Conservation (phyloP, 2,329 filamentous ascomycete species). For the Colletotrichum chlorophyti region DNA sequence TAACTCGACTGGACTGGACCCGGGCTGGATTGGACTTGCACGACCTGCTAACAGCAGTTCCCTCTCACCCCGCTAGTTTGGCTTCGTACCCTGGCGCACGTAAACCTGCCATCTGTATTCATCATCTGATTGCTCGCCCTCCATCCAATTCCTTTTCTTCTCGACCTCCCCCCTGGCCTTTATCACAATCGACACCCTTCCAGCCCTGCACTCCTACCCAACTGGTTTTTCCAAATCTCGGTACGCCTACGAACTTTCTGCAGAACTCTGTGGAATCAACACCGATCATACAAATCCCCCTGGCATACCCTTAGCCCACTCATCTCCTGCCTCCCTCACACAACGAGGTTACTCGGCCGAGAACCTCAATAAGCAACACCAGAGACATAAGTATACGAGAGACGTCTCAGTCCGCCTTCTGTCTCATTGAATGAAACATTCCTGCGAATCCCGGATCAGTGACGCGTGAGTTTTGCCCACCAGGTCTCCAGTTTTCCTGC, state of each 20-base stretch:
- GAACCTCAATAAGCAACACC: constrained; percentile 9
- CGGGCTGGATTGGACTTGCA: too few species aligned
- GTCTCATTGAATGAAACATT: constrained; percentile 10
- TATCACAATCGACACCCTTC: not conserved
- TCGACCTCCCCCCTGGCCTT: not conserved
- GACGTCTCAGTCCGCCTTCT: not conserved
- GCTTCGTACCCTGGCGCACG: constrained; percentile 8
- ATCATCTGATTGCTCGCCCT: constrained; percentile 24
- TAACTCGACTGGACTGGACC: too few species aligned
- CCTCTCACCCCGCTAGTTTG: constrained; percentile 19
- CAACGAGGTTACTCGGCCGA: not conserved
- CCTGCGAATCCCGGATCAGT: constrained; percentile 15
- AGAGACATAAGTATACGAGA: constrained; percentile 18
- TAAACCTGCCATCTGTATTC: constrained; percentile 3
- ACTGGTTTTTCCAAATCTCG: not conserved
- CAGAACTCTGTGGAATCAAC: not conserved
- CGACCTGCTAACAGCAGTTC: too few species aligned
- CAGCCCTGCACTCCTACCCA: not conserved
- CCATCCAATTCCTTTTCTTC: constrained; percentile 7
- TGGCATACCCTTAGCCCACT: not conserved
- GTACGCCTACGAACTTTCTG: not conserved
- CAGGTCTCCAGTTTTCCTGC: not conserved
- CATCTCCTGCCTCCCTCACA: not conserved
- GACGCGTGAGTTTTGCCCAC: constrained; percentile 8
- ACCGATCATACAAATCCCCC: not conserved